phyloP scores from a whole-genome alignment of 768 basidiomycete genomes.

The Cyathus striatus region DNA sequence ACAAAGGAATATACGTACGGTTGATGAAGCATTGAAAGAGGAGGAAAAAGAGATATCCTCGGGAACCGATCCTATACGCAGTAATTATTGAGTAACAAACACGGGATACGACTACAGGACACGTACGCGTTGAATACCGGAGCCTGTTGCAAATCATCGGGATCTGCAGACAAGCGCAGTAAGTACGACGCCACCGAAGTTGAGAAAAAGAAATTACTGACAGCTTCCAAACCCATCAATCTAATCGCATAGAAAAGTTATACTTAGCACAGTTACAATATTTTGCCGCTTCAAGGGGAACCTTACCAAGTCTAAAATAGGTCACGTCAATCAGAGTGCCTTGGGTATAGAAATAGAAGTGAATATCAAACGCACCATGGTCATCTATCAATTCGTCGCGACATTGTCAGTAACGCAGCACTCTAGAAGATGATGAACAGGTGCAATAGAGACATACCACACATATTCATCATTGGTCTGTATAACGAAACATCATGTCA shows the following conservation, averaged over 20 bases:
- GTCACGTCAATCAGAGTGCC: too few relatives aligned
- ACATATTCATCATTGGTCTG: conserved; percentile 87
- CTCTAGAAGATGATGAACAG: neutral
- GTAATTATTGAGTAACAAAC: conserved; percentile 1
- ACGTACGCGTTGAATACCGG: conserved; percentile 69
- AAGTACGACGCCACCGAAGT: neutral
- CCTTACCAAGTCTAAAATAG: conserved; percentile 18
- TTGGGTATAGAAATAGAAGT: too few relatives aligned
- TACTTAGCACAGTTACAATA: too few relatives aligned
- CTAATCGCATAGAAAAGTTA: conserved; percentile 25
- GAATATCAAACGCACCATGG: too few relatives aligned
- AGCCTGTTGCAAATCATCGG: conserved; percentile 69
- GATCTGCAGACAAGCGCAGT: conserved; percentile 43
- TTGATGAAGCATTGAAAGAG: conserved; percentile 93
- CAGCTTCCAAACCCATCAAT: conserved; percentile 85
- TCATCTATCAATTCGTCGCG: conserved; percentile 58
- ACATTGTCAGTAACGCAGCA: neutral
- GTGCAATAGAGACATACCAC: conserved; percentile 40
- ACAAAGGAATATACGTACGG: conserved; percentile 30
- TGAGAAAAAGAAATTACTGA: conserved; percentile 28
- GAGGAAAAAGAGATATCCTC: conserved; percentile 89
- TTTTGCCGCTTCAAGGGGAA: too few relatives aligned
- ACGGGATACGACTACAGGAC: neutral
- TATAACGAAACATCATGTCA: neutral
- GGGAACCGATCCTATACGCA: conserved; percentile 61